Evolutionary conservation across 2,329 filamentous ascomycete species (phyloP), one percentile per base, ranked within the genome.

Genomic region (Pezicula rhizophila): DNA sequence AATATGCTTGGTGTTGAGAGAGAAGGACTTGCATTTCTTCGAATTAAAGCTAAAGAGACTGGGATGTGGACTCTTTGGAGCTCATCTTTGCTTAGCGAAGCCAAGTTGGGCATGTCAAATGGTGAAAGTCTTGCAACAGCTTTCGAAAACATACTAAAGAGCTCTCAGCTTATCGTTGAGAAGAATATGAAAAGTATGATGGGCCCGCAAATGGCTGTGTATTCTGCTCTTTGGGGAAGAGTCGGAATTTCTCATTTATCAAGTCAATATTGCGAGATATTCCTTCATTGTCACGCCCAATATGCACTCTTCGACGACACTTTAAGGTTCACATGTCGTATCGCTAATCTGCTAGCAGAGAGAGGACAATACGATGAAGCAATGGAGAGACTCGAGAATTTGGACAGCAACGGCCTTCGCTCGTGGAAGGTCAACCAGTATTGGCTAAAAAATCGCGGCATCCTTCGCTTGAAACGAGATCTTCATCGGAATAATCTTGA

Each of bases 61-160:
- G 87, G 88, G 48, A 91, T 93, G 80, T 93, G 88, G 80, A 82
- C 83, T 46, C 71, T 96, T 2, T 82, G 92, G 70, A 89, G 87
- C 62, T 90, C 89, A 2, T 87, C 89, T 1, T 71, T 96, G 12
- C 74, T 96, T 46, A 90, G 85, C 58, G 91, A 97, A 66, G 89
- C 90, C 2, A 95, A 91, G 64, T 71, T 95, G 38, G 80, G 80
- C 17, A 75, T 96, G 49, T 77, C 81, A 47, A 85, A 83, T 60
- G 89, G 89, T 8, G 79, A 81, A 68, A 77, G 84, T 61, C 64
- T 78, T 42, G 72, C 76, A 4, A 72, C 70, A 6, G 82, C 87
- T 1, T 74, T 93, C 46, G 90, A 96, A 64, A 80, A 84, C 56
- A 78, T 96, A 52, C 78, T 87, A n/a, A 85, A 90, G 61, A 87